Evolutionary conservation across 345 rosid species (phyloP).

Genomic region (Mercurialis annua): DNA sequence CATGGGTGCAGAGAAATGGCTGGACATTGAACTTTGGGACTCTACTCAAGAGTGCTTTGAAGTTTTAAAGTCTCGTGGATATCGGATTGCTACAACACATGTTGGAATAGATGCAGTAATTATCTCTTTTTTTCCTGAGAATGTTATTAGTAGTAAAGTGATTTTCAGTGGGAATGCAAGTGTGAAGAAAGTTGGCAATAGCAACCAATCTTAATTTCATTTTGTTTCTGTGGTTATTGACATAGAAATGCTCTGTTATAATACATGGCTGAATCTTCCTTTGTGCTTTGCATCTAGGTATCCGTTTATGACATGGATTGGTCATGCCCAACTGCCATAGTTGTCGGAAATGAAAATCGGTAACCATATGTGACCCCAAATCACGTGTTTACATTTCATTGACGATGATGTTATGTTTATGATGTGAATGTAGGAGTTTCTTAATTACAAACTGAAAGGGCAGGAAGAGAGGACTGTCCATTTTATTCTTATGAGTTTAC

Average conservation of each 20-base stretch:
- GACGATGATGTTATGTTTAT: not conserved
- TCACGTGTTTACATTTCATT: not conserved
- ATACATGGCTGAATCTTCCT: not conserved
- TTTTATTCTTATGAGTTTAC: not conserved
- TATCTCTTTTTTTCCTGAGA: conserved; percentile 4
- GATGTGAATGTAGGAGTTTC: not conserved
- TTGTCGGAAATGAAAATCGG: conserved; percentile 90
- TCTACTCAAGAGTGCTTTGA: conserved; percentile 64
- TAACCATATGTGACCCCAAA: conserved; percentile 14
- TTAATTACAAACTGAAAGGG: not conserved
- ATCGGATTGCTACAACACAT: conserved; percentile 83
- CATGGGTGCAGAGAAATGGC: conserved; percentile 99
- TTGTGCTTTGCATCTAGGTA: conserved; percentile 41
- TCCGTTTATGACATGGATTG: conserved; percentile 93
- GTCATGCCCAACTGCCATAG: conserved; percentile 91
- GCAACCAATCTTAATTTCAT: not conserved
- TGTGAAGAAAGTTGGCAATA: conserved; percentile 2
- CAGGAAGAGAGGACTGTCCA: not conserved
- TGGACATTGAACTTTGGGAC: conserved; percentile 95
- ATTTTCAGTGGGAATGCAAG: not conserved
- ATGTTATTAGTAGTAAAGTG: not conserved
- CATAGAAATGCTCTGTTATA: not conserved
- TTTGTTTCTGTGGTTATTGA: not conserved
- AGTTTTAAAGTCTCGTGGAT: conserved; percentile 72
- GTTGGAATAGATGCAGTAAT: conserved; percentile 79